Percentiles rank a stretch among this genome's conserved stretches.
Conservation (phyloP, 1,284 basidiomycete species). For the Ustilago trichophora region DNA sequence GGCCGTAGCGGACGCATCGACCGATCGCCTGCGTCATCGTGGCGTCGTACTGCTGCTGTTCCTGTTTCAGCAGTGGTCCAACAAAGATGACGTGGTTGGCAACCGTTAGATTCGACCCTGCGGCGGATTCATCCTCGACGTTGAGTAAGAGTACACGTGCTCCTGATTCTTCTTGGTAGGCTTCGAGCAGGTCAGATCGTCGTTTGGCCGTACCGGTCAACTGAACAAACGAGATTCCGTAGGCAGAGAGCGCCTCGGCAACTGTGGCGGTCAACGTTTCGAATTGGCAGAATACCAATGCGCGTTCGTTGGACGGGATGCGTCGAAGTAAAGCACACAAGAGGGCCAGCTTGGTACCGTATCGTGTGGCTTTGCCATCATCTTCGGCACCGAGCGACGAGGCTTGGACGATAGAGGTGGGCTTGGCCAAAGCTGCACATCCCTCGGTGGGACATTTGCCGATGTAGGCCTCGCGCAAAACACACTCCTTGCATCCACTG, state of each 20-base stretch:
- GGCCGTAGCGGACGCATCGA: constrained; percentile 49
- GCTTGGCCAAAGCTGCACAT: constrained; percentile 48
- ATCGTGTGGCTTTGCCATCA: constrained; percentile 74
- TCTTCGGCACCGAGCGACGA: constrained; percentile 48
- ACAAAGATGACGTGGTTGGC: constrained; percentile 96
- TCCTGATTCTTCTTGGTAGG: constrained; percentile 76
- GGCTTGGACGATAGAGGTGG: constrained; percentile 46
- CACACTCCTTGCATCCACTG: constrained; percentile 42
- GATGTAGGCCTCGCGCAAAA: constrained; percentile 49
- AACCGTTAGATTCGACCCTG: constrained; percentile 88
- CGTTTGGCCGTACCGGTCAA: constrained; percentile 77
- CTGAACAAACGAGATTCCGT: constrained; percentile 80
- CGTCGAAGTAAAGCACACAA: constrained; percentile 83
- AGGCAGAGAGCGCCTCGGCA: constrained; percentile 77
- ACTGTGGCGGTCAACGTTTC: constrained; percentile 90
- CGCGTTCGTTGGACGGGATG: constrained; percentile 79
- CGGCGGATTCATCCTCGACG: constrained; percentile 91
- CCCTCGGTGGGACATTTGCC: constrained; percentile 48
- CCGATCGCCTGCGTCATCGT: constrained; percentile 58
- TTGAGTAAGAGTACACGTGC: constrained; percentile 83
- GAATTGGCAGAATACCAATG: constrained; percentile 93
- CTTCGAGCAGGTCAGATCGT: constrained; percentile 42
- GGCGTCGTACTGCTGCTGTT: constrained; percentile 50
- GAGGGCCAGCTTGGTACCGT: constrained; percentile 86
- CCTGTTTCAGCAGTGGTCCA: constrained; percentile 85